Conservation (phyloP, 2,329 filamentous ascomycete genomes). For the Torrubiella hemipterigena region DNA sequence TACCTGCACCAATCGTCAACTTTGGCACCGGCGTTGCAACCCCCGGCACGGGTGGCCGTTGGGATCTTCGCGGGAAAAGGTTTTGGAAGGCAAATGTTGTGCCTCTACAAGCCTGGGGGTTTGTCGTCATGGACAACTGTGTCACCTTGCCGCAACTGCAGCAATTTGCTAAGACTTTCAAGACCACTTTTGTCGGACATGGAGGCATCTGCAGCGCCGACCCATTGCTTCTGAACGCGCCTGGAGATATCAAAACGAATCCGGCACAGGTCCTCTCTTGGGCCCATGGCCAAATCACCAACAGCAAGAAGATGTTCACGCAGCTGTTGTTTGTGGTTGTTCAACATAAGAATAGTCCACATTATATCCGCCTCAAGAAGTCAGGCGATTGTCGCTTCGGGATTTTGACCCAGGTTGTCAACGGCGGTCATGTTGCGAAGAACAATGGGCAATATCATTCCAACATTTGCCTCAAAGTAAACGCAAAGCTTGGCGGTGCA, state of each 20-base stretch:
- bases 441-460: constrained; percentile 74
- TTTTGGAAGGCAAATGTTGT: constrained; percentile 55
- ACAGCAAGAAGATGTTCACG: constrained; percentile 42
- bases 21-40: constrained; percentile 48
- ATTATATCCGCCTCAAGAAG: constrained; percentile 83
- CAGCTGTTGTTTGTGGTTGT: constrained; percentile 76
- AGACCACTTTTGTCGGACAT: constrained; percentile 32
- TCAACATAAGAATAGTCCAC: constrained; percentile 53
- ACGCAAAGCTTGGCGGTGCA: constrained; percentile 82
- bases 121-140: constrained; percentile 52
- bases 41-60: constrained; percentile 60
- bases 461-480: constrained; percentile 94
- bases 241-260: constrained; percentile 21
- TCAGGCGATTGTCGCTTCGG: constrained; percentile 75
- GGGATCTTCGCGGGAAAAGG: constrained; percentile 72
- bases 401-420: constrained; percentile 75
- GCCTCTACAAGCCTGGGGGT: constrained; percentile 61
- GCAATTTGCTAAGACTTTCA: constrained; percentile 29
- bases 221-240: constrained; percentile 21
- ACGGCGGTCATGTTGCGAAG: constrained; percentile 55
- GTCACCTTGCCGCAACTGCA: constrained; percentile 24
- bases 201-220: constrained; percentile 30
- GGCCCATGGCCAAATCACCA: constrained; percentile 36
- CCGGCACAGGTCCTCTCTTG: constrained; percentile 36
- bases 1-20: constrained; percentile 58